Evolutionary conservation across 2,329 filamentous ascomycete genomes (phyloP).

Genomic region (Diatrype stigma): DNA sequence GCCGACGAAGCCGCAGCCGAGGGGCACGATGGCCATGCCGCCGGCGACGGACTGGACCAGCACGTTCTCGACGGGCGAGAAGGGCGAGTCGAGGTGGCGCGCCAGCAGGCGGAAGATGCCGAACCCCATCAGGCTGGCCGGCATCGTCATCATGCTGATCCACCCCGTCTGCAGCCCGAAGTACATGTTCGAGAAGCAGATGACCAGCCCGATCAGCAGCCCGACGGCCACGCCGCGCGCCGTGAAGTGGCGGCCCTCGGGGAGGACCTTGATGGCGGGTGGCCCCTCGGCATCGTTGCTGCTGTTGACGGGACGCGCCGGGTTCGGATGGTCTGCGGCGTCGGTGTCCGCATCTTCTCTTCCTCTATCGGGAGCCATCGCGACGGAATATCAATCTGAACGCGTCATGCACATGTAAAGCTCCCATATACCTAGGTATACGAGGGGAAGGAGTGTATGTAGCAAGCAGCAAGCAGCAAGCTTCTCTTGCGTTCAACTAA

Average conservation of each 20-base stretch:
- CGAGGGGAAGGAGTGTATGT: background rate
- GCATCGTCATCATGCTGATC: conserved; percentile 90
- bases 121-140: conserved; percentile 88
- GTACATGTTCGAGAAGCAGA: conserved; percentile 97
- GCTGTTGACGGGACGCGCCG: background rate
- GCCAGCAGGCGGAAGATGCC: conserved; percentile 83
- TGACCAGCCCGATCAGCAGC: conserved; percentile 78
- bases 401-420: too few species aligned
- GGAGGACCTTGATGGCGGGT: conserved; percentile 23
- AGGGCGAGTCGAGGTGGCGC: conserved; percentile 70
- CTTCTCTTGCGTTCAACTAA: too few species aligned
- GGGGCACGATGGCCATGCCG: conserved; percentile 91
- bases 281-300: background rate
- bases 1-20: conserved; percentile 93
- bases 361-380: background rate
- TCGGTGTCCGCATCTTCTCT: background rate
- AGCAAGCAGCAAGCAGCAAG: too few species aligned
- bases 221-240: conserved; percentile 75
- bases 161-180: conserved; percentile 86
- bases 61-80: conserved; percentile 94
- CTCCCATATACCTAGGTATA: background rate
- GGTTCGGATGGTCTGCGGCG: background rate
- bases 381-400: background rate
- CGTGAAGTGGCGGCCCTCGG: conserved; percentile 70
- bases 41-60: conserved; percentile 94